Base-by-base conservation (phyloP, 2,329 filamentous ascomycete species). In the Drechslera avenae region DNA sequence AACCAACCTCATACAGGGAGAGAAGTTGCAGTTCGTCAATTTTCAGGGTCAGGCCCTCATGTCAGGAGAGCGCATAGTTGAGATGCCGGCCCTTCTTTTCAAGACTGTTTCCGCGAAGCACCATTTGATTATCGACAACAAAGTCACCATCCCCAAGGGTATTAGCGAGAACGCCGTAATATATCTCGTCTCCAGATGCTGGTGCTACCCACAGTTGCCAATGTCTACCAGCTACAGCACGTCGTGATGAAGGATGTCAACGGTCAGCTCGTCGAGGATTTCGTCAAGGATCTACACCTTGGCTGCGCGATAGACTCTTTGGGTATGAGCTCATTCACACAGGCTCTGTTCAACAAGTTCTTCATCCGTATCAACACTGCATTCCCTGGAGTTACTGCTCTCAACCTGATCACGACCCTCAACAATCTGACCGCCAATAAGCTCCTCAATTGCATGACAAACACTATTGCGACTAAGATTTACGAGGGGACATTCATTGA, bases 401-500 rank as follows among this genome's bases (percentile, higher is more conserved):
- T 53, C 13, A 35, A 53, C 36, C 37, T 41, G 8, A 53, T 50
- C 8, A 43, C 34, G 6, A 10, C 21, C 9, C 32, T 48, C 9
- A 31, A 28, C 14, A 53, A 42, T 8, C 46, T 43, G 4, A 46
- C 40, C 2, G 40, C 45, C 0, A 7, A 49, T 36, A 53, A 46
- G 14, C 26, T 53, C 9, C 49, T 40, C 21, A 39, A 49, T n/a
- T 45, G 49, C 14, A 53, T 53, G 40, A n/a, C 45, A 6, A 26
- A 49, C 5, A 49, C 36, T 5, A 49, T 45, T 8, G 44, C 43
- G 1, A 36, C 14, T 2, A 41, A 45, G 36, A 28, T 49, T 12
- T 23, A 34, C 31, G 39, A 52, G 8, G 14, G 31, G 5, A 43
- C 46, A 2, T 39, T 52, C 5, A 28, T 30, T 2, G 28, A 46